Evolutionary conservation across 768 basidiomycete genomes (phyloP).

Genomic region (Tulasnella sp.): DNA sequence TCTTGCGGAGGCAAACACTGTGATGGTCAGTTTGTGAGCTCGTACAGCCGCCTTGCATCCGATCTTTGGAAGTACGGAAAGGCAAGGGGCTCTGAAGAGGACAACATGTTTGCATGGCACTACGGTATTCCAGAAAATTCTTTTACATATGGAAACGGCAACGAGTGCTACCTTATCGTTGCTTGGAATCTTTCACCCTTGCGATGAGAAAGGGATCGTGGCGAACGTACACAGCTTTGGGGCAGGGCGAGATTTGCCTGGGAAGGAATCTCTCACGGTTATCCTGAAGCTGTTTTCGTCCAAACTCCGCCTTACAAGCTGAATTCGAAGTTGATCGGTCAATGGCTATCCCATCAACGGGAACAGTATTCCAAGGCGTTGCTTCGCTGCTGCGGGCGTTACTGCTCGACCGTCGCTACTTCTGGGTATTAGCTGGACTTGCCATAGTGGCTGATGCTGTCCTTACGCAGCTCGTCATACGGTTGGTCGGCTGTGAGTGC

Average conservation of each 20-base stretch:
- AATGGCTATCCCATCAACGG: neutral
- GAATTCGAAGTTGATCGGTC: neutral
- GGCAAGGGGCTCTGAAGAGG: neutral
- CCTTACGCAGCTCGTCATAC: constrained; percentile 73
- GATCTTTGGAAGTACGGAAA: neutral
- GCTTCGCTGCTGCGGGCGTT: neutral
- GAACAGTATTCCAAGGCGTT: neutral
- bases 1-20: neutral
- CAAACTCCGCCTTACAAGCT: neutral
- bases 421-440: constrained; percentile 57
- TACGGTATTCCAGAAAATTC: neutral
- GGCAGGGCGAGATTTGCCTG: neutral
- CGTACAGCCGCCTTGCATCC: neutral
- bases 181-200: neutral
- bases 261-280: neutral
- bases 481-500: constrained; percentile 70
- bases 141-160: neutral
- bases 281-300: neutral
- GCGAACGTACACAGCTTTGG: neutral
- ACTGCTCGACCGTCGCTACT: constrained; percentile 35
- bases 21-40: neutral
- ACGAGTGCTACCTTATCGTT: neutral
- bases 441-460: constrained; percentile 66
- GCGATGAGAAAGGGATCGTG: neutral
- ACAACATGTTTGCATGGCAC: neutral